phyloP scores from a whole-genome alignment of 345 rosid species.

The Citropsis articulata region DNA sequence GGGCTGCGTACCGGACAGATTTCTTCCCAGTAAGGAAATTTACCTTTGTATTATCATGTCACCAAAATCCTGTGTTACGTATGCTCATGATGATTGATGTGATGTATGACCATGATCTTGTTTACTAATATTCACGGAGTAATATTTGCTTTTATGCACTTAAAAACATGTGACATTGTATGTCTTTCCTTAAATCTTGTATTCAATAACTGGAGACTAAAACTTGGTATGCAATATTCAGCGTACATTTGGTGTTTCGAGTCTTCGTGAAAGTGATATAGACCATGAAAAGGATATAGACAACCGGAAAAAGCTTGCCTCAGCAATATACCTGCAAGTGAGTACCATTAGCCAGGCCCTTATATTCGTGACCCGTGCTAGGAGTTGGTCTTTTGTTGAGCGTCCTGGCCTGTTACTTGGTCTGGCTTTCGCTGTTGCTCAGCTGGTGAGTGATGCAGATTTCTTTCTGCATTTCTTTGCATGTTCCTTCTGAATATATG shows the following conservation, averaged over 20 bases:
- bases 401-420: constrained; percentile 53
- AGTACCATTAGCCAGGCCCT: constrained; percentile 71
- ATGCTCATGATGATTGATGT: neutral
- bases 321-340: constrained; percentile 59
- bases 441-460: constrained; percentile 38
- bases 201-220: neutral
- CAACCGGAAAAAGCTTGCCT: constrained; percentile 48
- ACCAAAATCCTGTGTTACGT: neutral
- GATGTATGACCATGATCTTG: neutral
- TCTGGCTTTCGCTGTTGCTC: constrained; percentile 44
- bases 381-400: constrained; percentile 59
- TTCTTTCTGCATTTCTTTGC: neutral
- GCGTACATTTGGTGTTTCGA: constrained; percentile 50
- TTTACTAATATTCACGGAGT: neutral
- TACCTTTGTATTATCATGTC: neutral
- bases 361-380: constrained; percentile 53
- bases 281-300: constrained; percentile 23
- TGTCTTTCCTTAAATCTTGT: neutral
- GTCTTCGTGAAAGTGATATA: constrained; percentile 35
- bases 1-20: constrained; percentile 57
- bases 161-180: too few relatives aligned
- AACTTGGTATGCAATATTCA: constrained; percentile 14
- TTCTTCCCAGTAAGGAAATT: constrained; percentile 49
- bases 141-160: neutral
- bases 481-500: neutral